Evolutionary conservation across 805 yeast species (phyloP).

Genomic region (Zygotorulaspora danielsina): DNA sequence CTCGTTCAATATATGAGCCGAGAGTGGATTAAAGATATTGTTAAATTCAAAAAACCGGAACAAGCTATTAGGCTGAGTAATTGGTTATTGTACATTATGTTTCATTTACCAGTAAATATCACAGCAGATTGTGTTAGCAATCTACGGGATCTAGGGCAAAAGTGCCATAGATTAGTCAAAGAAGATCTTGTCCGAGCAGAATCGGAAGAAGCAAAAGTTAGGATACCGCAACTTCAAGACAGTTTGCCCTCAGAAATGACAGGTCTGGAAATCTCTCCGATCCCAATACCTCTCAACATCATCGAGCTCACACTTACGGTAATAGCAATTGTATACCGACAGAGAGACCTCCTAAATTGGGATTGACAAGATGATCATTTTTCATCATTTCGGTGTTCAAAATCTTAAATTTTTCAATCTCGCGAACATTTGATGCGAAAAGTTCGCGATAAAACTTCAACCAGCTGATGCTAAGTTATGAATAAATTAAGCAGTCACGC

Average conservation of each 20-base stretch:
- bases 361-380: background rate
- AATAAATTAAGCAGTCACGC: too few relatives aligned
- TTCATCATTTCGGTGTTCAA: too few relatives aligned
- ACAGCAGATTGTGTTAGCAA: conserved; percentile 28
- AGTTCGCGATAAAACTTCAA: too few relatives aligned
- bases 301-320: conserved; percentile 19
- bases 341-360: conserved; percentile 26
- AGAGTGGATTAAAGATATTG: conserved; percentile 26
- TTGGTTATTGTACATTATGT: conserved; percentile 29
- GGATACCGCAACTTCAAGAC: conserved; percentile 1
- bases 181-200: conserved; percentile 7
- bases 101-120: conserved; percentile 25
- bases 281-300: conserved; percentile 14
- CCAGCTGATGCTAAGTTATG: too few relatives aligned
- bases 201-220: conserved; percentile 3
- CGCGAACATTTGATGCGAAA: background rate
- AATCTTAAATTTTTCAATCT: background rate
- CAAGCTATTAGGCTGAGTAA: conserved; percentile 13
- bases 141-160: conserved; percentile 31
- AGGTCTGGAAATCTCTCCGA: conserved; percentile 4
- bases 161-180: conserved; percentile 15
- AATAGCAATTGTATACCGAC: conserved; percentile 26
- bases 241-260: conserved; percentile 10
- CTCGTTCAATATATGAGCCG: conserved; percentile 28
- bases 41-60: conserved; percentile 17